phyloP scores from a whole-genome alignment of 2,329 filamentous ascomycete species.

The Xylaria hypoxylon region DNA sequence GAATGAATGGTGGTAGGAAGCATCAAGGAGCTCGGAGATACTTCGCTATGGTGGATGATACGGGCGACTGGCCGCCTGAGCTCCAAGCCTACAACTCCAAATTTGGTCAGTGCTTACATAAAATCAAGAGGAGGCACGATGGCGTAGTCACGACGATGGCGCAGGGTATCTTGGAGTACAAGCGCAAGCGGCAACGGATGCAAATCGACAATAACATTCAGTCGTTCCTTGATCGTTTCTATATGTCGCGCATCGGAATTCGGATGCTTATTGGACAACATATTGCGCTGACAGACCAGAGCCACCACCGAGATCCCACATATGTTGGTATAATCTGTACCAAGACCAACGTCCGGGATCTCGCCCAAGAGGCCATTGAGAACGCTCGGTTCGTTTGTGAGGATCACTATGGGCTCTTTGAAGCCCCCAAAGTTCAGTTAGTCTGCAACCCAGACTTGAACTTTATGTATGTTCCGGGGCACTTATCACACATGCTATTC shows the following conservation, averaged over 20 bases:
- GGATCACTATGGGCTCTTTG: conserved; percentile 97
- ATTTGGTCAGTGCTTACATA: conserved; percentile 88
- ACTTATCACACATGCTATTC: conserved; percentile 99
- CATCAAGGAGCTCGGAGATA: conserved; percentile 76
- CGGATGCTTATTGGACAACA: conserved; percentile 99
- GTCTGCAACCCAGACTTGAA: conserved; percentile 93
- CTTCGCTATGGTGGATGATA: conserved; percentile 91
- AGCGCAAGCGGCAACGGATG: conserved; percentile 94
- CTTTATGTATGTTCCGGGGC: conserved; percentile 99
- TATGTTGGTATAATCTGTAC: conserved; percentile 99
- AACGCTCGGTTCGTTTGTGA: conserved; percentile 99
- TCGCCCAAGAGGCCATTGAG: conserved; percentile 96
- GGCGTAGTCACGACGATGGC: conserved; percentile 98
- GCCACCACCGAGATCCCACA: conserved; percentile 86
- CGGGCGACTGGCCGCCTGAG: conserved; percentile 90
- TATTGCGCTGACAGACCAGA: conserved; percentile 95
- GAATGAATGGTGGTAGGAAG: conserved; percentile 60
- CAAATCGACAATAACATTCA: conserved; percentile 99
- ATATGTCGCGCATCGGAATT: conserved; percentile 99
- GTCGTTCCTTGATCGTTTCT: conserved; percentile 97
- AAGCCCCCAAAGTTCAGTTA: conserved; percentile 95
- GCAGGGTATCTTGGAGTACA: conserved; percentile 97
- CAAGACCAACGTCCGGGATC: conserved; percentile 94
- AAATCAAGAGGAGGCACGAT: conserved; percentile 96
- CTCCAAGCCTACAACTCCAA: conserved; percentile 92